phyloP scores from a whole-genome alignment of 208 protist species.

The Acanthamoeba culbertsoni region DNA sequence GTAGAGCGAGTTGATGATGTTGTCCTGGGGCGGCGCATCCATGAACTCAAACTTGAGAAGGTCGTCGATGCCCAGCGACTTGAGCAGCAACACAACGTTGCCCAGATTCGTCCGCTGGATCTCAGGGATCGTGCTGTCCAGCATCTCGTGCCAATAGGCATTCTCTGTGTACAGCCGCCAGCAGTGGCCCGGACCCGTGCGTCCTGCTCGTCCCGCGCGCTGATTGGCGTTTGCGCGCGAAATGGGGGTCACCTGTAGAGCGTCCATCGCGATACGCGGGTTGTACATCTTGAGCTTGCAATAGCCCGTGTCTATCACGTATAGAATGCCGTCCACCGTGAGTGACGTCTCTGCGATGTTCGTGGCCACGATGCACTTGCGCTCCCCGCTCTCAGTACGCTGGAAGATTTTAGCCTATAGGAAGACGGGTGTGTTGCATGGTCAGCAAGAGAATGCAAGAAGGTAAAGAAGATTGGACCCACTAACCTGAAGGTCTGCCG shows the following conservation, averaged over 20 bases:
- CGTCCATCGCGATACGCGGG: slow-evolving; percentile 92
- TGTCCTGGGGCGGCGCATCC: slow-evolving; percentile 95
- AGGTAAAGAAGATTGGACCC: neutral
- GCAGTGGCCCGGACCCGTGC: slow-evolving; percentile 88
- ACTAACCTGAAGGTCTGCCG: slow-evolving; percentile 87
- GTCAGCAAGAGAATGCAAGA: slow-evolving; percentile 44
- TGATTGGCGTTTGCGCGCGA: slow-evolving; percentile 97
- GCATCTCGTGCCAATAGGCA: slow-evolving; percentile 85
- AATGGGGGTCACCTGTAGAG: slow-evolving; percentile 94
- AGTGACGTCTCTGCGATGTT: slow-evolving; percentile 99
- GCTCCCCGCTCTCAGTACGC: slow-evolving; percentile 54
- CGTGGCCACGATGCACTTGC: slow-evolving; percentile 99
- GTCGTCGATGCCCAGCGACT: slow-evolving; percentile 89
- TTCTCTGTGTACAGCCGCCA: slow-evolving; percentile 97
- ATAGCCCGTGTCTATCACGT: slow-evolving; percentile 95
- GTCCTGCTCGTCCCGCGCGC: slow-evolving; percentile 95
- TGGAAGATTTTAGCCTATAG: slow-evolving; percentile 88
- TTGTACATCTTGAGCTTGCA: slow-evolving; percentile 99
- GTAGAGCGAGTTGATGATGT: slow-evolving; percentile 84
- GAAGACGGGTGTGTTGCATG: neutral
- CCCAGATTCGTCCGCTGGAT: slow-evolving; percentile 92
- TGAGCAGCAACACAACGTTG: slow-evolving; percentile 93
- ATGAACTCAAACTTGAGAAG: slow-evolving; percentile 99
- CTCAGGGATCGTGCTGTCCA: slow-evolving; percentile 89
- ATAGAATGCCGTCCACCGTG: slow-evolving; percentile 94